A percentile compares a stretch with the other conserved stretches of the same genome.
phyloP scores from a whole-genome alignment of 1,284 basidiomycete genomes.

The Exsudoporus floridanus region DNA sequence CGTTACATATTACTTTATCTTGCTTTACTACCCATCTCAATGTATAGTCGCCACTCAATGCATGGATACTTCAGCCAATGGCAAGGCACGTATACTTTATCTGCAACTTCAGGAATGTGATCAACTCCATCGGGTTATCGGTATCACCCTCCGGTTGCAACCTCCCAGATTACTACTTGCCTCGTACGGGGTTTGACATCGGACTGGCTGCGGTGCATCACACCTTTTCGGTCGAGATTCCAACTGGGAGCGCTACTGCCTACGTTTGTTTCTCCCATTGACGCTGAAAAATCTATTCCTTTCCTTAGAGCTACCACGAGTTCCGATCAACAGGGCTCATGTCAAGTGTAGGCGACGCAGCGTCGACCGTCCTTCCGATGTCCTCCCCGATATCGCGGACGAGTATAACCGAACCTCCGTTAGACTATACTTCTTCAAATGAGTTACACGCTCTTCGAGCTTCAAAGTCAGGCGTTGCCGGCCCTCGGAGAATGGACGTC shows the following conservation, averaged over 20 bases:
- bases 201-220: slow-evolving; percentile 3
- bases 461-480: slow-evolving; percentile 23
- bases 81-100: slow-evolving; percentile 24
- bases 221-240: slow-evolving; percentile 8
- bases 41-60: slow-evolving; percentile 42
- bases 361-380: slow-evolving; percentile 13
- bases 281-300: neutral
- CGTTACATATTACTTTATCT: slow-evolving; percentile 28
- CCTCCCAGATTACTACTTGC: neutral
- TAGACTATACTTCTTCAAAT: neutral
- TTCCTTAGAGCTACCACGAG: neutral
- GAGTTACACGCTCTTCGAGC: slow-evolving; percentile 1
- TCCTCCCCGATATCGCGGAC: slow-evolving; percentile 14
- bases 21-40: slow-evolving; percentile 36
- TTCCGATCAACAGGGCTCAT: slow-evolving; percentile 1
- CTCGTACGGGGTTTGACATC: slow-evolving; percentile 6
- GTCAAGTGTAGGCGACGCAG: slow-evolving; percentile 16
- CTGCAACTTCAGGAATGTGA: neutral
- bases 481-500: slow-evolving; percentile 26
- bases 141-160: neutral
- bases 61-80: slow-evolving; percentile 29
- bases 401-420: slow-evolving; percentile 3
- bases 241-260: slow-evolving; percentile 1
- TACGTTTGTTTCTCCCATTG: neutral
- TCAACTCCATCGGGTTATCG: neutral